A percentile compares a stretch with the other conserved stretches of the same genome.
Evolutionary conservation across 108 stramenopile species (phyloP).

Genomic region (Licmophora abbreviata): DNA sequence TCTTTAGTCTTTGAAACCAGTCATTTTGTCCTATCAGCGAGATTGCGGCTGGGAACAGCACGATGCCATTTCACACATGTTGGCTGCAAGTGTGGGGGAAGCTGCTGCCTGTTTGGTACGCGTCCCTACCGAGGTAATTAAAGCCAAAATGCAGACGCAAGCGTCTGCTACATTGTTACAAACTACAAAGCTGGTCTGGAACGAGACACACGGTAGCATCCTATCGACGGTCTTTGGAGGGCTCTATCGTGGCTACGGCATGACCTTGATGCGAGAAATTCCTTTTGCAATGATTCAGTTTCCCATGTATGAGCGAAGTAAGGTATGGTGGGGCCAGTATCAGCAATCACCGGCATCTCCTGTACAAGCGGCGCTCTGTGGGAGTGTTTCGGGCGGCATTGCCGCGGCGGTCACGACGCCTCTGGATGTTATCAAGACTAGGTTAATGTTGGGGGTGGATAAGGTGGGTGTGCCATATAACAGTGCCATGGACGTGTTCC

Average conservation of each 20-base stretch:
- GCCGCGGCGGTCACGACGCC: slow-evolving; percentile 86
- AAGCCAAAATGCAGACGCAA: slow-evolving; percentile 91
- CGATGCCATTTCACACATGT: slow-evolving; percentile 74
- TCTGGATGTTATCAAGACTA: slow-evolving; percentile 86
- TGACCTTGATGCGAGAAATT: slow-evolving; percentile 85
- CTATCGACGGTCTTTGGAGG: slow-evolving; percentile 47
- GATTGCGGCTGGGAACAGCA: slow-evolving; percentile 12
- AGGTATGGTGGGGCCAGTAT: slow-evolving; percentile 34
- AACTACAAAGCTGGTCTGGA: slow-evolving; percentile 47
- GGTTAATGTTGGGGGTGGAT: slow-evolving; percentile 83
- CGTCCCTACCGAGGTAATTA: slow-evolving; percentile 97
- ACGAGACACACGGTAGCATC: slow-evolving; percentile 44
- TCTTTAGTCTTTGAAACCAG: slow-evolving; percentile 44
- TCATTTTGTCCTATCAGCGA: slow-evolving; percentile 27
- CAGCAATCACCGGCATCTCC: slow-evolving; percentile 48
- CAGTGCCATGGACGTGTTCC: slow-evolving; percentile 50
- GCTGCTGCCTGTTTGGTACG: slow-evolving; percentile 91
- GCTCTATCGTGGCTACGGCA: slow-evolving; percentile 82
- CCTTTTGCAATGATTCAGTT: slow-evolving; percentile 90
- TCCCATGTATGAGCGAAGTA: slow-evolving; percentile 76
- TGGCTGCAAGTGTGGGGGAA: slow-evolving; percentile 88
- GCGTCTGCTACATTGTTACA: slow-evolving; percentile 18
- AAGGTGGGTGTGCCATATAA: slow-evolving; percentile 51
- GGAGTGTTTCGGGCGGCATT: slow-evolving; percentile 67
- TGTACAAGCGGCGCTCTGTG: slow-evolving; percentile 74